These are phyloP conservation scores for Corymbia maculata DNA, from an alignment of 345 rosid species.

Conservation along the genomic window DNA sequence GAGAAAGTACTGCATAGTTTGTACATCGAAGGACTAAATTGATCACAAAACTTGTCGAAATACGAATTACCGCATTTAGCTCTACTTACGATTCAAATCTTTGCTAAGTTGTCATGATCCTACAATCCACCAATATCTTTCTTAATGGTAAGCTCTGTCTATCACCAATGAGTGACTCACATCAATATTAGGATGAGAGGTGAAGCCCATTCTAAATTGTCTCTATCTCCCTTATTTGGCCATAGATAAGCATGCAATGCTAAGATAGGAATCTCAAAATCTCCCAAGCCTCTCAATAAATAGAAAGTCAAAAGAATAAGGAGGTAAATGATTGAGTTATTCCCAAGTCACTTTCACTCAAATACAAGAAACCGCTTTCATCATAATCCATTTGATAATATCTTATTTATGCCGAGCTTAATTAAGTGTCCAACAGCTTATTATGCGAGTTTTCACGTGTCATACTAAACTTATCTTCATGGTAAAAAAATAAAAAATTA, in stretches of 20 bases:
- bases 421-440: background rate
- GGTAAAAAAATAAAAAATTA: rapidly evolving
- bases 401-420: background rate
- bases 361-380: background rate
- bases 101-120: background rate
- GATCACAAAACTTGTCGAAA: background rate
- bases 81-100: background rate
- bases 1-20: background rate
- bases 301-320: background rate
- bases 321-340: background rate
- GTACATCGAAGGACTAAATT: background rate
- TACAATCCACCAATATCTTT: background rate
- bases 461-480: background rate
- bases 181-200: background rate
- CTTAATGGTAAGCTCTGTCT: background rate
- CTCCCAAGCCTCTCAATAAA: background rate
- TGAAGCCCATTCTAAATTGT: no score
- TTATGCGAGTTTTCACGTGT: background rate
- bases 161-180: background rate
- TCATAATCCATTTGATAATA: background rate
- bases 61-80: rapidly evolving
- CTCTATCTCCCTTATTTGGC: background rate
- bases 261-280: background rate
- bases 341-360: background rate
- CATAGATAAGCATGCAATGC: background rate